Conservation (phyloP, 2,329 filamentous ascomycete species). For the Botrytis fabae region DNA sequence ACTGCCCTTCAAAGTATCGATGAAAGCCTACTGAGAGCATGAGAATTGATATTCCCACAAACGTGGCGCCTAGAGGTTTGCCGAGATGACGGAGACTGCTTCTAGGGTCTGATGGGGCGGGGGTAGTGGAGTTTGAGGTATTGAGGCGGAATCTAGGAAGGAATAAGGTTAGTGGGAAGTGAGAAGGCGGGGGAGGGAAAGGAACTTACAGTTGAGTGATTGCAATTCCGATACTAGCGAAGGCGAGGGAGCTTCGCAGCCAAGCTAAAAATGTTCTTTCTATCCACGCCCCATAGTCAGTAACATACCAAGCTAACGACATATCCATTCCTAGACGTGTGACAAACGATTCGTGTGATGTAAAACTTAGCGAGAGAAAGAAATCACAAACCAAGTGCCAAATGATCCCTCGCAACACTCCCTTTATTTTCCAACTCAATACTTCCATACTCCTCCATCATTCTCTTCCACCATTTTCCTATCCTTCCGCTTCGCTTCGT, state of each 20-base stretch:
- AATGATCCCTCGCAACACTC: slow-evolving; percentile 77
- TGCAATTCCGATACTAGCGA: slow-evolving; percentile 79
- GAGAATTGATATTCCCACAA: slow-evolving; percentile 73
- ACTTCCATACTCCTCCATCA: slow-evolving; percentile 48
- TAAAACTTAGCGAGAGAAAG: slow-evolving; percentile 17
- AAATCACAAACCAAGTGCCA: slow-evolving; percentile 64
- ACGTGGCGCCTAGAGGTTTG: slow-evolving; percentile 74
- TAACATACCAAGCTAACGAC: neutral
- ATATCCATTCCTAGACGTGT: neutral
- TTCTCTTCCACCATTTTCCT: slow-evolving; percentile 54
- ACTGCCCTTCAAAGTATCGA: slow-evolving; percentile 74
- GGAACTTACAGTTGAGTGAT: slow-evolving; percentile 65
- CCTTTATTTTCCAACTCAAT: slow-evolving; percentile 85
- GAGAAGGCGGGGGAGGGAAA: neutral
- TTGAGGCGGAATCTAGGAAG: slow-evolving; percentile 67
- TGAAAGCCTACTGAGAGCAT: slow-evolving; percentile 76
- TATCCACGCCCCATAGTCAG: slow-evolving; percentile 40
- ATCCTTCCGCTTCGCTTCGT: slow-evolving; percentile 25
- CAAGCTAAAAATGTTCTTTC: slow-evolving; percentile 84
- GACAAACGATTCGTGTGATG: neutral
- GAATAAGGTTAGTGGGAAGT: neutral
- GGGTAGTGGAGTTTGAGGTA: slow-evolving; percentile 52
- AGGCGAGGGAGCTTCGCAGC: slow-evolving; percentile 78
- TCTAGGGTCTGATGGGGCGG: slow-evolving; percentile 35
- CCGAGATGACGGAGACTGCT: slow-evolving; percentile 61